A percentile compares a stretch with the other conserved stretches of the same genome.
phyloP scores from a whole-genome alignment of 768 basidiomycete genomes.

The Clathrus columnatus region DNA sequence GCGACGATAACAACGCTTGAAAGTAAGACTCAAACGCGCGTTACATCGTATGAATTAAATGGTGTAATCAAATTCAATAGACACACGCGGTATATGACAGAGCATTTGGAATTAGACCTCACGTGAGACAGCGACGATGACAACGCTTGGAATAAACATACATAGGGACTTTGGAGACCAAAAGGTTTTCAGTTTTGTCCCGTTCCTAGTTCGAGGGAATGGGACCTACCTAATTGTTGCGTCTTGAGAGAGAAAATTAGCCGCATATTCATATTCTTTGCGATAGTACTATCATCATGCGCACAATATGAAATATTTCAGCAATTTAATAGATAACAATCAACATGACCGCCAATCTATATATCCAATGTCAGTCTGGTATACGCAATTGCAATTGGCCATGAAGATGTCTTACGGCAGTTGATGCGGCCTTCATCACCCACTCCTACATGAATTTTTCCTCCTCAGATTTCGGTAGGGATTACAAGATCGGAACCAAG shows the following conservation, averaged over 20 bases:
- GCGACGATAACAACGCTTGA: no score
- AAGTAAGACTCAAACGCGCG: no score
- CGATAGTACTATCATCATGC: neutral
- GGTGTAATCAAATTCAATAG: no score
- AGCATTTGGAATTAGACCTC: no score
- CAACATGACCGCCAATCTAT: slow-evolving; percentile 4
- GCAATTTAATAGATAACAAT: slow-evolving; percentile 7
- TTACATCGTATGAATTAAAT: no score
- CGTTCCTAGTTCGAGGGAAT: neutral
- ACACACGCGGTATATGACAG: no score
- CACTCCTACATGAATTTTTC: neutral
- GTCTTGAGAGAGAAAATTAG: neutral
- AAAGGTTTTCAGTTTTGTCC: neutral
- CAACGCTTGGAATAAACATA: neutral
- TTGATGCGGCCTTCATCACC: slow-evolving; percentile 4
- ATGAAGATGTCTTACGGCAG: neutral
- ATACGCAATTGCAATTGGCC: neutral
- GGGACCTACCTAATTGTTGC: slow-evolving; percentile 6
- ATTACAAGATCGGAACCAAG: neutral
- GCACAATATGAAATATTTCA: slow-evolving; percentile 5
- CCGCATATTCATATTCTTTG: neutral
- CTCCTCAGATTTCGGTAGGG: slow-evolving; percentile 4
- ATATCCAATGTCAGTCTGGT: neutral
- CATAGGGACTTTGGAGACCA: slow-evolving; percentile 1
- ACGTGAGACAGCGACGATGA: neutral